Evolutionary conservation across 371 early-diverging fungal species (phyloP).

Genomic region (Circinella umbellata): DNA sequence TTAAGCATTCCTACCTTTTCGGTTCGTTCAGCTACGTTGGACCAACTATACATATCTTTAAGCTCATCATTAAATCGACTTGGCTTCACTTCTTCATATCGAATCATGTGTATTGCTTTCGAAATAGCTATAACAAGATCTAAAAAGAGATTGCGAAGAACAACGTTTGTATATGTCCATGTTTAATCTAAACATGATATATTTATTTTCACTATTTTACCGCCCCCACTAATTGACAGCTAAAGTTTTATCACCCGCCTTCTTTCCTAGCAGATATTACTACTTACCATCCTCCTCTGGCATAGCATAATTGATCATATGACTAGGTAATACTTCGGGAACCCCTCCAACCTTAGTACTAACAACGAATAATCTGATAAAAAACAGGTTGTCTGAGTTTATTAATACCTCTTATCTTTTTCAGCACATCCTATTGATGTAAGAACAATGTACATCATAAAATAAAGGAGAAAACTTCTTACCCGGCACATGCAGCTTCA

Average conservation of each 20-base stretch:
- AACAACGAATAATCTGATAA: slow-evolving; percentile 89
- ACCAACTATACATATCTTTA: slow-evolving; percentile 95
- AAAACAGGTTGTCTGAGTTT: too few species aligned
- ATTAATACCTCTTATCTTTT: not conserved
- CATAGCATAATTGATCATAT: slow-evolving; percentile 94
- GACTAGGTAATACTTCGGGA: slow-evolving; percentile 95
- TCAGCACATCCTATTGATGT: too few species aligned
- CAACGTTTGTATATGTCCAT: too few species aligned
- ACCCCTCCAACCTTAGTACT: slow-evolving; percentile 99
- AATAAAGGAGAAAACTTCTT: slow-evolving; percentile 8
- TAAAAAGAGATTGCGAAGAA: slow-evolving; percentile 19
- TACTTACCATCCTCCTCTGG: slow-evolving; percentile 87
- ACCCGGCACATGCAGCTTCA: slow-evolving; percentile 98
- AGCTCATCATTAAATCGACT: slow-evolving; percentile 81
- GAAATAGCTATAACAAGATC: slow-evolving; percentile 78
- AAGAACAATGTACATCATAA: too few species aligned
- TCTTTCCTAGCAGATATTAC: not conserved
- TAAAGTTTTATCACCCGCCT: not conserved
- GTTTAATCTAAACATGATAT: not conserved
- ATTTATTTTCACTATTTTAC: not conserved
- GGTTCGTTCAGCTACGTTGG: slow-evolving; percentile 92
- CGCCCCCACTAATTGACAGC: not conserved
- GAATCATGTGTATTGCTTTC: slow-evolving; percentile 77
- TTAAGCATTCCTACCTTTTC: slow-evolving; percentile 60
- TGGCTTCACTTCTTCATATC: slow-evolving; percentile 72